phyloP scores from a whole-genome alignment of 371 early-diverging fungal species.

The Mortierella sp. region DNA sequence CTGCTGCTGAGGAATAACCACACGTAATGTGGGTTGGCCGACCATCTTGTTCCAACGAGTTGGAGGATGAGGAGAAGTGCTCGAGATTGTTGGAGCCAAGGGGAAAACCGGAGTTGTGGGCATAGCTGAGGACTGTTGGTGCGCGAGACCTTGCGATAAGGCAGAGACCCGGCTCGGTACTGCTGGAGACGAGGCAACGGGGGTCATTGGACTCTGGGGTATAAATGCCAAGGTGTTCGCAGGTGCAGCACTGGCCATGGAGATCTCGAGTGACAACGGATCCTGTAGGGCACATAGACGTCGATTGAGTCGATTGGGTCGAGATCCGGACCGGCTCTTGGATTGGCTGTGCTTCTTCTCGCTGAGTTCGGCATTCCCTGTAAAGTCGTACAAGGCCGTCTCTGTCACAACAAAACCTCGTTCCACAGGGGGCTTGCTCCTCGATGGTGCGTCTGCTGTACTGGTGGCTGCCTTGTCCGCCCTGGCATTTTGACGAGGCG shows the following conservation, averaged over 20 bases:
- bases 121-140: neutral
- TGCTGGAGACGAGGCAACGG: neutral
- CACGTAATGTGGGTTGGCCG: neutral
- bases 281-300: neutral
- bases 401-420: constrained; percentile 31
- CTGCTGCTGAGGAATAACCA: neutral
- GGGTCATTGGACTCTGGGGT: neutral
- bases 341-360: neutral
- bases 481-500: neutral
- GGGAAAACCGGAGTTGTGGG: neutral
- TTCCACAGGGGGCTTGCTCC: neutral
- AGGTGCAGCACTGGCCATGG: neutral
- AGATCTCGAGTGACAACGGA: neutral
- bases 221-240: neutral
- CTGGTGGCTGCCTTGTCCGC: neutral
- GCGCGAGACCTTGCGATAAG: neutral
- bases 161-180: neutral
- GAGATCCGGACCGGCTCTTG: neutral
- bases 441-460: neutral
- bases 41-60: neutral
- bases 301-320: neutral
- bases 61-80: neutral
- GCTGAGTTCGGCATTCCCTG: constrained; percentile 15
- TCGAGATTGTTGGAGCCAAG: neutral
- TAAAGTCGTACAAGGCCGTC: constrained; percentile 32